phyloP scores from a whole-genome alignment of 306 rosid genomes.

The Arachis stenosperma region DNA sequence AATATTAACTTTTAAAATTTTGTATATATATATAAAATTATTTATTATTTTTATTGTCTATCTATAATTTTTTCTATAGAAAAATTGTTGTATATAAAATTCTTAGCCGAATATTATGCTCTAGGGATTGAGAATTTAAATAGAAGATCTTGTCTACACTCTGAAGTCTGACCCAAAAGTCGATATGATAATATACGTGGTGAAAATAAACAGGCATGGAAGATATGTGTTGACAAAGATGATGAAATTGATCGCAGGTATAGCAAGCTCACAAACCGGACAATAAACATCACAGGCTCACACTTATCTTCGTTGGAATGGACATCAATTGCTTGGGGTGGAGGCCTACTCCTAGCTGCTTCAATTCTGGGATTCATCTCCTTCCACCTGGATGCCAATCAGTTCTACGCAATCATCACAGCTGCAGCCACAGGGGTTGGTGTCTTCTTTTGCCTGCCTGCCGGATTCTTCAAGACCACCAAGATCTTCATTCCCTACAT shows the following conservation, averaged over 20 bases:
- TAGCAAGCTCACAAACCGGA: constrained; percentile 48
- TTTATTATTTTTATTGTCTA: no score
- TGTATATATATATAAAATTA: no score
- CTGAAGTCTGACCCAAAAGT: no score
- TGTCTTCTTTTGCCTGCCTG: constrained; percentile 70
- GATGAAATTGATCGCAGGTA: constrained; percentile 54
- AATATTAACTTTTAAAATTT: no score
- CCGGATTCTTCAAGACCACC: constrained; percentile 62
- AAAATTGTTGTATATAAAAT: no score
- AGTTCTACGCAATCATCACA: constrained; percentile 49
- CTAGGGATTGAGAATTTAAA: no score
- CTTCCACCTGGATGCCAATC: constrained; percentile 53
- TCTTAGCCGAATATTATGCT: no score
- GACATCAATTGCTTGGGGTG: constrained; percentile 83
- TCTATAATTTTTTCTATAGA: no score
- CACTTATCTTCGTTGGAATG: constrained; percentile 61
- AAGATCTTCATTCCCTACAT: constrained; percentile 70
- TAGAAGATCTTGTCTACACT: no score
- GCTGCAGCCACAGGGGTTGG: constrained; percentile 59
- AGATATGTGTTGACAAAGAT: no score
- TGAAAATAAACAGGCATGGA: no score
- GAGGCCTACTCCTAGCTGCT: constrained; percentile 59
- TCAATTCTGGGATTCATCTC: constrained; percentile 61
- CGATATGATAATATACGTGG: no score
- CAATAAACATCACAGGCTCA: constrained; percentile 42